phyloP scores from a whole-genome alignment of 176 grass and related monocot species.

The Coix lacrymajobi region DNA sequence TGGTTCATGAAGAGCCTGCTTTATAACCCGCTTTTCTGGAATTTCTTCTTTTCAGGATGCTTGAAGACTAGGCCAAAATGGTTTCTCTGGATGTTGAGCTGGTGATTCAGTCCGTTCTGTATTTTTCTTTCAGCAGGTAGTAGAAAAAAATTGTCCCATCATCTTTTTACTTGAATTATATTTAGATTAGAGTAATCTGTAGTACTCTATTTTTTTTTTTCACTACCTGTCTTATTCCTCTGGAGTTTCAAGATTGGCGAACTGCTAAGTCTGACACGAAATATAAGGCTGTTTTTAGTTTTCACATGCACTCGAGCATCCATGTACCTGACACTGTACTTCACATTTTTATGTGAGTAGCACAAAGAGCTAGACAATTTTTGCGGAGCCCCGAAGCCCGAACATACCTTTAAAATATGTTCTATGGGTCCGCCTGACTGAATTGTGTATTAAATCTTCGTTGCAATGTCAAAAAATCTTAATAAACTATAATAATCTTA shows the following conservation, averaged over 20 bases:
- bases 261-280: not conserved
- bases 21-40: not conserved
- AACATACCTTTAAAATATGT: slow-evolving; percentile 17
- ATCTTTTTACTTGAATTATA: not conserved
- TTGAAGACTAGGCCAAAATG: slow-evolving; percentile 46
- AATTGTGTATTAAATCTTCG: not conserved
- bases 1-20: not conserved
- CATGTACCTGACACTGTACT: slow-evolving; percentile 1
- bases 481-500: not conserved
- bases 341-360: slow-evolving; percentile 23
- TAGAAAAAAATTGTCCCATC: not conserved
- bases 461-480: slow-evolving; percentile 1
- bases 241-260: not conserved
- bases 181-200: too few species aligned
- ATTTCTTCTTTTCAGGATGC: slow-evolving; percentile 31
- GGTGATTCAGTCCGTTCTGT: slow-evolving; percentile 40
- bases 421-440: not conserved
- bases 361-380: slow-evolving; percentile 49
- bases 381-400: slow-evolving; percentile 41
- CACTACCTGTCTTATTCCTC: not conserved
- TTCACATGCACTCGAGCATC: not conserved
- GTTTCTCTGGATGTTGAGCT: slow-evolving; percentile 36
- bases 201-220: not conserved
- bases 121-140: slow-evolving; percentile 37
- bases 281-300: not conserved